These are phyloP conservation scores for Ceratobasidium papillatum DNA, from an alignment of 1,284 basidiomycete genomes.

Conservation along the genomic window DNA sequence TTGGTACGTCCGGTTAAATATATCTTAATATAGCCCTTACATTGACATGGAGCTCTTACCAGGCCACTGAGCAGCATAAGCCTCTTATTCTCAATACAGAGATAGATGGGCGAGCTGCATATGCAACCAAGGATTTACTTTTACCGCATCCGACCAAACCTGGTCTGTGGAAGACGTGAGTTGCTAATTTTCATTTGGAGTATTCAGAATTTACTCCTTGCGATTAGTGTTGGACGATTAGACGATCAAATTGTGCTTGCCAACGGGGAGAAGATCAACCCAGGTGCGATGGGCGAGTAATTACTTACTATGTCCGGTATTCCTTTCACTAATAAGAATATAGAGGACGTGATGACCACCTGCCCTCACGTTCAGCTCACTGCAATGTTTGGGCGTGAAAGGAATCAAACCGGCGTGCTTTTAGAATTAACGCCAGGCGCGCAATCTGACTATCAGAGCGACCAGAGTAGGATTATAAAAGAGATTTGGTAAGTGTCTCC, in stretches of 20 bases:
- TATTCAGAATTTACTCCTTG: not conserved
- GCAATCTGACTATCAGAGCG: slow-evolving; percentile 52
- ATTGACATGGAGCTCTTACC: not conserved
- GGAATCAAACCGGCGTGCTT: slow-evolving; percentile 57
- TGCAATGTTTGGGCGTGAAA: slow-evolving; percentile 56
- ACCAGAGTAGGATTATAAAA: slow-evolving; percentile 51
- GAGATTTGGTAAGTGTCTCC: slow-evolving; percentile 51
- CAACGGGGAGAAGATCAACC: slow-evolving; percentile 52
- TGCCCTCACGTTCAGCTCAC: slow-evolving; percentile 52
- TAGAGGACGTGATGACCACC: slow-evolving; percentile 49
- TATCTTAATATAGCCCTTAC: not conserved
- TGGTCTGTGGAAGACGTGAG: slow-evolving; percentile 32
- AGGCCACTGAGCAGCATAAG: slow-evolving; percentile 26
- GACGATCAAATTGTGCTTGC: slow-evolving; percentile 43
- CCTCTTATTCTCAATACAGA: slow-evolving; percentile 38
- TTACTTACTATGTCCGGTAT: slow-evolving; percentile 56
- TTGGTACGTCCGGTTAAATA: slow-evolving; percentile 19
- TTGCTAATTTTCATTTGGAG: too few species aligned
- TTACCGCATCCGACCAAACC: slow-evolving; percentile 39
- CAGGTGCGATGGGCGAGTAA: slow-evolving; percentile 54
- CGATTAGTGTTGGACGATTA: slow-evolving; percentile 23
- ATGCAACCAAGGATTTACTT: slow-evolving; percentile 40
- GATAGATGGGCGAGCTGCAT: slow-evolving; percentile 29
- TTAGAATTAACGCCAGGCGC: slow-evolving; percentile 53
- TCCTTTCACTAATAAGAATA: slow-evolving; percentile 49